Conservation (phyloP, 768 basidiomycete genomes). For the Plicaturopsis crispa region DNA sequence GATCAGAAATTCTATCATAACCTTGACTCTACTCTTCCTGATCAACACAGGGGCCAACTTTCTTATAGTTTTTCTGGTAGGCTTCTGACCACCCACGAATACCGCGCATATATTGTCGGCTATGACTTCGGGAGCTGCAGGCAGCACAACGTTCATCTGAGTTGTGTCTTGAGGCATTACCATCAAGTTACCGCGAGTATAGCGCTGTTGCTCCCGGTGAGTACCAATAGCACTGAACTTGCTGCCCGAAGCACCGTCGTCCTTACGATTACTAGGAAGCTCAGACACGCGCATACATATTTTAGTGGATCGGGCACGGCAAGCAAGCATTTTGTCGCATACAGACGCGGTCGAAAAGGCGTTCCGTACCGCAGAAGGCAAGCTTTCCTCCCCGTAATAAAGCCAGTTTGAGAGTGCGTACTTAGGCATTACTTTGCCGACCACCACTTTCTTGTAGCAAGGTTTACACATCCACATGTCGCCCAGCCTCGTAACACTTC, state of each 20-base stretch:
- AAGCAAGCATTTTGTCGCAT: neutral
- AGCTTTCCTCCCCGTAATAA: constrained; percentile 9
- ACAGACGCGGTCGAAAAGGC: constrained; percentile 2
- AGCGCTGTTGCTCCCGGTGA: constrained; percentile 5
- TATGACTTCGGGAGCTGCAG: neutral
- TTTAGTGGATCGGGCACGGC: neutral
- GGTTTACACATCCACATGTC: neutral
- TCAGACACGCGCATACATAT: neutral
- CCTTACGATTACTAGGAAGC: neutral
- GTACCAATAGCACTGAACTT: too few species aligned
- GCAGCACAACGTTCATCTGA: constrained; percentile 4
- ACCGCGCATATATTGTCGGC: constrained; percentile 1
- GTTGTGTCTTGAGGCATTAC: constrained; percentile 9
- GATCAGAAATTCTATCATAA: neutral
- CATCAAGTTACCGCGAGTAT: constrained; percentile 12
- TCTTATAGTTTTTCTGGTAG: neutral
- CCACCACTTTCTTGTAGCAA: constrained; percentile 6
- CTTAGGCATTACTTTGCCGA: constrained; percentile 17
- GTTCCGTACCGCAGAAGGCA: constrained; percentile 5
- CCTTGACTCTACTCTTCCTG: neutral
- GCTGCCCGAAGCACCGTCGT: constrained; percentile 3
- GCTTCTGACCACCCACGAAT: neutral
- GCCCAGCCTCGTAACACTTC: neutral
- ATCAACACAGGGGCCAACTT: neutral
- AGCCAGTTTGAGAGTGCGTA: constrained; percentile 14